These are phyloP conservation scores for Pinus albicaulis DNA, from an alignment of 75 land plant genomes.

Conservation along the genomic window DNA sequence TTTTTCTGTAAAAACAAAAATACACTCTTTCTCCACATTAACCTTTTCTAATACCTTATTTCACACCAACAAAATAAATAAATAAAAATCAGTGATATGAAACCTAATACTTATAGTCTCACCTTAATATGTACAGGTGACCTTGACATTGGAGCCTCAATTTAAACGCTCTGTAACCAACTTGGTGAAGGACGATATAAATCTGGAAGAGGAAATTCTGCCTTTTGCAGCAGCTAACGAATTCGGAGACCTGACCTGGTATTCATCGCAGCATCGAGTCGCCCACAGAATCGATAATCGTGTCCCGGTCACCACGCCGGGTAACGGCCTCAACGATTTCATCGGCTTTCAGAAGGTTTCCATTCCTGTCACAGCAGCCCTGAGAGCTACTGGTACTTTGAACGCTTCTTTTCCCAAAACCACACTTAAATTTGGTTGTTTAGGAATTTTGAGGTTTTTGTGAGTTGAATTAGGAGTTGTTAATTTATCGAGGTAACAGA, in stretches of 20 bases:
- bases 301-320: constrained; percentile 30
- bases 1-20: no score
- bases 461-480: no score
- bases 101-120: no score
- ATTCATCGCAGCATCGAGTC: constrained; percentile 49
- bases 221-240: constrained; percentile 31
- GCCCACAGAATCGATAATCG: constrained; percentile 59
- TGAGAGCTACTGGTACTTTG: constrained; percentile 34
- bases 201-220: constrained; percentile 24
- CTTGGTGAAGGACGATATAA: constrained; percentile 25
- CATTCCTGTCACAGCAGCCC: constrained; percentile 3
- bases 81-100: no score
- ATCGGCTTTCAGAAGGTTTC: constrained; percentile 45
- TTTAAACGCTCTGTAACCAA: constrained; percentile 57
- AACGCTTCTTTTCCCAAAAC: no score
- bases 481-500: no score
- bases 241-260: constrained; percentile 78
- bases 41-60: no score
- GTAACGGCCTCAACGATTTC: constrained; percentile 53
- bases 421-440: no score
- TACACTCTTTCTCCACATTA: no score
- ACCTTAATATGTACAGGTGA: constrained; percentile 34
- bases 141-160: constrained; percentile 43
- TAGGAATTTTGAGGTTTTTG: no score
- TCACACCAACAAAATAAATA: no score